These are phyloP conservation scores for Noccaea bulbosa DNA, from an alignment of 345 rosid genomes.

Conservation along the genomic window DNA sequence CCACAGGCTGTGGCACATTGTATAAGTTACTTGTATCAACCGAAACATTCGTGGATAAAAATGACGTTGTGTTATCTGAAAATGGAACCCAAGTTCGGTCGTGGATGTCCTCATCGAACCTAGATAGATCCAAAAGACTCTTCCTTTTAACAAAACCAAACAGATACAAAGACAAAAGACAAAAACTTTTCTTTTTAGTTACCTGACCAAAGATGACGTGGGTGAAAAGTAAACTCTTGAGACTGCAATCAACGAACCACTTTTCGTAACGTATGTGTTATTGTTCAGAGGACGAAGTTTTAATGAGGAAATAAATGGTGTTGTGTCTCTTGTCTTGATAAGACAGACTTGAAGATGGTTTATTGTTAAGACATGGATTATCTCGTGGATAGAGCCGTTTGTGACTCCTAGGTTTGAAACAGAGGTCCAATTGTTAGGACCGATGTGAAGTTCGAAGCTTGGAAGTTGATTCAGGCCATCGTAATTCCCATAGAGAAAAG, in stretches of 20 bases:
- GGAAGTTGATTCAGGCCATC: constrained; percentile 29
- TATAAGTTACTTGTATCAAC: constrained; percentile 11
- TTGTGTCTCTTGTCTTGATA: constrained; percentile 40
- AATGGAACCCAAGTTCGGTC: constrained; percentile 53
- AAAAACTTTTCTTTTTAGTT: background rate
- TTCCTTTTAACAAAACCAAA: background rate
- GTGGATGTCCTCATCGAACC: constrained; percentile 51
- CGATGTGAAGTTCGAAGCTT: constrained; percentile 39
- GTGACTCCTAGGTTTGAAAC: constrained; percentile 9
- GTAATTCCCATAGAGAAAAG: constrained; percentile 43
- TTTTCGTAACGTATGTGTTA: constrained; percentile 28
- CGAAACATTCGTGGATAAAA: background rate
- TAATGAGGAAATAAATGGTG: constrained; percentile 40
- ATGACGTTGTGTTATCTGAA: background rate
- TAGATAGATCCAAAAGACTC: constrained; percentile 1
- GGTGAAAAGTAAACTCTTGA: constrained; percentile 33
- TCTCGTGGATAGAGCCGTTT: constrained; percentile 19
- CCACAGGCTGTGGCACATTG: constrained; percentile 39
- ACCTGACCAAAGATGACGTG: constrained; percentile 31
- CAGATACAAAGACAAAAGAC: background rate
- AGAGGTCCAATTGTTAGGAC: constrained; percentile 41
- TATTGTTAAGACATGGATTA: constrained; percentile 36
- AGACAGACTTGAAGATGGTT: constrained; percentile 39
- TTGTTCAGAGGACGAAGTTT: constrained; percentile 40
- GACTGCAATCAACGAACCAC: constrained; percentile 24